These are phyloP conservation scores for Neobulgaria alba DNA, from an alignment of 2,329 filamentous ascomycete genomes.

Conservation along the genomic window DNA sequence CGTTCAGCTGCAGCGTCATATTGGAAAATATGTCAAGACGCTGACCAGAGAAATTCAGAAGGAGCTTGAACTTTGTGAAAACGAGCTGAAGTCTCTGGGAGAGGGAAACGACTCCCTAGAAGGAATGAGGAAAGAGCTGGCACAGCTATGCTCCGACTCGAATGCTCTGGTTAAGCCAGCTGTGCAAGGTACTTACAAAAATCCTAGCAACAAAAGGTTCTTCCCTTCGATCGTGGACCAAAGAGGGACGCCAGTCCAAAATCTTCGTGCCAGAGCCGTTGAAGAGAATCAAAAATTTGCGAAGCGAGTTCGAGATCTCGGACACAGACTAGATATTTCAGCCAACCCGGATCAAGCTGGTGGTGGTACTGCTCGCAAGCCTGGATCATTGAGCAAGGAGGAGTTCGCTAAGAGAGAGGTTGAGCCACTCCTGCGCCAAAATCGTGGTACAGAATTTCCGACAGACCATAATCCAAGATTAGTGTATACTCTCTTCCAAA, in stretches of 20 bases:
- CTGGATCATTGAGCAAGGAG: conserved; percentile 4
- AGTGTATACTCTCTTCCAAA: conserved; percentile 8
- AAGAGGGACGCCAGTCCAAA: conserved; percentile 8
- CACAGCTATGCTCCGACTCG: conserved; percentile 5
- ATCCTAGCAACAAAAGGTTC: conserved; percentile 7
- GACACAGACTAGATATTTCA: conserved; percentile 9
- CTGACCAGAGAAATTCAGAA: conserved; percentile 6
- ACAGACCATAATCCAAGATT: conserved; percentile 10
- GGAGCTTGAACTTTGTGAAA: conserved; percentile 7
- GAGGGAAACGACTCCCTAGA: conserved; percentile 8
- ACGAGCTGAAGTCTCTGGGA: conserved; percentile 9
- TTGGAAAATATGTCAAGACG: conserved; percentile 8
- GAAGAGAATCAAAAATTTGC: conserved; percentile 10
- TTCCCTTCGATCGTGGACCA: conserved; percentile 8
- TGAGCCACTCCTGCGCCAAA: conserved; percentile 7
- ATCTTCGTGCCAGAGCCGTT: conserved; percentile 8
- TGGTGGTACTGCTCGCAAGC: neutral
- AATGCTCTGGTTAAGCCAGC: conserved; percentile 8
- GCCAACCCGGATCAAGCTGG: conserved; percentile 1
- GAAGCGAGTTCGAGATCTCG: conserved; percentile 5
- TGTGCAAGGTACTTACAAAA: conserved; percentile 11
- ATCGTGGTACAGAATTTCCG: conserved; percentile 10
- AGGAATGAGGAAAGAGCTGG: conserved; percentile 11
- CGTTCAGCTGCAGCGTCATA: conserved; percentile 10
- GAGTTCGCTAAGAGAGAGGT: conserved; percentile 10